Percentiles rank a stretch among this genome's conserved stretches.
Evolutionary conservation across 164 flowering plant genomes (phyloP).

Genomic region (Liriodendron chinense): DNA sequence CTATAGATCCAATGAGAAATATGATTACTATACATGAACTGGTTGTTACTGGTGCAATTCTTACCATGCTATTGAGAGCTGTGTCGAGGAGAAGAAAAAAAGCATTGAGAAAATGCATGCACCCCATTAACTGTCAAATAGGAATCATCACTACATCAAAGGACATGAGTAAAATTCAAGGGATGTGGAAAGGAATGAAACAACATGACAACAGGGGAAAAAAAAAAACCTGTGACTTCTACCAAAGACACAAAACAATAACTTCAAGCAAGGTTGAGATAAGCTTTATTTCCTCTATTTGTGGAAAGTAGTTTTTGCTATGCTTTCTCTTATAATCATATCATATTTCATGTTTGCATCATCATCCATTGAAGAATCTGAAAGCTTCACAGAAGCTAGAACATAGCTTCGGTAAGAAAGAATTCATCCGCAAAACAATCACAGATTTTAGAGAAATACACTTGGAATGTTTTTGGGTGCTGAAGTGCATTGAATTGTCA

Average conservation of each 20-base stretch:
- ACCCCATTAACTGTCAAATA: constrained; percentile 54
- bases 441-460: background rate
- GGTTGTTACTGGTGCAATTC: constrained; percentile 13
- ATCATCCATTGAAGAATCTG: background rate
- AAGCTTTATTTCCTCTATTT: too few species aligned
- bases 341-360: background rate
- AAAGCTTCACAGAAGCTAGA: background rate
- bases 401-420: background rate
- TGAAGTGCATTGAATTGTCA: too few species aligned
- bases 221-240: too few species aligned
- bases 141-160: constrained; percentile 8
- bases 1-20: background rate
- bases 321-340: background rate
- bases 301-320: too few species aligned
- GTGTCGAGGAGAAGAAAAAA: constrained; percentile 61
- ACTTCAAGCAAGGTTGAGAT: background rate
- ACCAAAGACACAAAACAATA: background rate
- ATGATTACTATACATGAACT: background rate
- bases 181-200: background rate
- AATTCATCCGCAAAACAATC: background rate
- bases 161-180: background rate
- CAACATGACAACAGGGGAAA: background rate
- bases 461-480: too few species aligned
- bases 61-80: constrained; percentile 59
- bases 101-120: constrained; percentile 64